Evolutionary conservation across 2,329 filamentous ascomycete species (phyloP), one percentile per base, ranked within the genome.

Genomic region (Colletotrichum lupini): DNA sequence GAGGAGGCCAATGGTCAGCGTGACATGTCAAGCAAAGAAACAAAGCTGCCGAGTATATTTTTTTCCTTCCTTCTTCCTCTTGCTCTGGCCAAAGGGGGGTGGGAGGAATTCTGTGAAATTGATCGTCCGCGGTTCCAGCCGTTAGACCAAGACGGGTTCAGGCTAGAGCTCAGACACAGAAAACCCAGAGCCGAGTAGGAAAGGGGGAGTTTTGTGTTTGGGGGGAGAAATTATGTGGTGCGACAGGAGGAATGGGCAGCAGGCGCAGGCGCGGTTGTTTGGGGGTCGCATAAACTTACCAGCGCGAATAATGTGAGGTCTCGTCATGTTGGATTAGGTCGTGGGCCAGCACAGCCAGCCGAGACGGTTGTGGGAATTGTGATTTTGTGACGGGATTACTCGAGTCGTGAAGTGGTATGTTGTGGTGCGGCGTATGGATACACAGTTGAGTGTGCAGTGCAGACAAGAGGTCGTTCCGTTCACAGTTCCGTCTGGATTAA

Each of bases 301-400:
- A 80, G 89, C 89, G 80, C 89, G 88, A 82, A 91, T 85, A 77
- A 91, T 89, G 77, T 86, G 85, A 78, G 88, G 88, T 83, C 88
- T 87, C 79, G 88, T 89, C 89, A 91, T 91, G 79, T 78, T 87
- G 84, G 78, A 80, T 57, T 16, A 58, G 62, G 58, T 74, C 68
- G 57, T 57, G 52, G 67, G 57, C 72, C 69, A 65, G 60, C 67
- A 70, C 62, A 72, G 68, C 67, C 62, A 73, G 68, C 58, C 58
- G 22, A 65, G 58, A n/a, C 28, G 60, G 69, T 73, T 35, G 28
- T 60, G 37, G 26, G 59, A 57, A 49, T 56, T 62, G 73, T 58
- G 63, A 59, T 65, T 28, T 24, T 73, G 69, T 35, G 72, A 55
- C 58, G 61, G 22, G 42, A 26, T 42, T 52, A 35, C 58, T 58